These are phyloP conservation scores for Suillus lakei DNA, from an alignment of 768 basidiomycete species.

Conservation along the genomic window DNA sequence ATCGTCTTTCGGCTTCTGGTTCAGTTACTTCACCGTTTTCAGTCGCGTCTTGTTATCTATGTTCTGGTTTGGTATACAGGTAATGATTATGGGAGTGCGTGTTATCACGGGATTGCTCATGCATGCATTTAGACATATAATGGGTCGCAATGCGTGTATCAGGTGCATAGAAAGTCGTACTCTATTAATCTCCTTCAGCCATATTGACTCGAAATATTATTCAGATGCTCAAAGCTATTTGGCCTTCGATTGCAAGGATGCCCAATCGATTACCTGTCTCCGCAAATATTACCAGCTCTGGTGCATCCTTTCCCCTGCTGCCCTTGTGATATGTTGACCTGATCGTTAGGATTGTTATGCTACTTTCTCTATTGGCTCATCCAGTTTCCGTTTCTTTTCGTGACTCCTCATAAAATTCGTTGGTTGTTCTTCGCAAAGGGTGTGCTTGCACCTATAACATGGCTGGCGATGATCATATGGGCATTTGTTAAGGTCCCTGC, in stretches of 20 bases:
- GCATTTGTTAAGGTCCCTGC: slow-evolving; percentile 70
- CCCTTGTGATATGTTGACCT: background rate
- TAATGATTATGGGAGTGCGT: slow-evolving; percentile 17
- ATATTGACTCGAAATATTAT: background rate
- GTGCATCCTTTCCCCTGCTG: slow-evolving; percentile 33
- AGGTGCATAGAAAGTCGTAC: slow-evolving; percentile 36
- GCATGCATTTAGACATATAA: slow-evolving; percentile 47
- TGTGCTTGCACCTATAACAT: slow-evolving; percentile 64
- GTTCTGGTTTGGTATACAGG: slow-evolving; percentile 86
- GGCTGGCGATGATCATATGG: slow-evolving; percentile 80
- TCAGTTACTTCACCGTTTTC: slow-evolving; percentile 85
- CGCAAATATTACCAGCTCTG: slow-evolving; percentile 67
- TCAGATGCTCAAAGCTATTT: slow-evolving; percentile 79
- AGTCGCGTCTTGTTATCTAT: slow-evolving; percentile 77
- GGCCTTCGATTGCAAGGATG: slow-evolving; percentile 71
- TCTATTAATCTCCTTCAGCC: background rate
- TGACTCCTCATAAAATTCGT: slow-evolving; percentile 79
- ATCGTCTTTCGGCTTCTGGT: slow-evolving; percentile 89
- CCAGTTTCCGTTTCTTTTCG: slow-evolving; percentile 74
- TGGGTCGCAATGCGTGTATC: slow-evolving; percentile 76
- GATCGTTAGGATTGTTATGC: slow-evolving; percentile 61
- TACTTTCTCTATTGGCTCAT: slow-evolving; percentile 81
- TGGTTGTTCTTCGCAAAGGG: slow-evolving; percentile 78
- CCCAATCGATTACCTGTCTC: slow-evolving; percentile 64
- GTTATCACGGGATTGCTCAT: background rate